Evolutionary conservation across 768 basidiomycete genomes (phyloP), one percentile per base, ranked within the genome.

Genomic region (Filobasidium wieringae): DNA sequence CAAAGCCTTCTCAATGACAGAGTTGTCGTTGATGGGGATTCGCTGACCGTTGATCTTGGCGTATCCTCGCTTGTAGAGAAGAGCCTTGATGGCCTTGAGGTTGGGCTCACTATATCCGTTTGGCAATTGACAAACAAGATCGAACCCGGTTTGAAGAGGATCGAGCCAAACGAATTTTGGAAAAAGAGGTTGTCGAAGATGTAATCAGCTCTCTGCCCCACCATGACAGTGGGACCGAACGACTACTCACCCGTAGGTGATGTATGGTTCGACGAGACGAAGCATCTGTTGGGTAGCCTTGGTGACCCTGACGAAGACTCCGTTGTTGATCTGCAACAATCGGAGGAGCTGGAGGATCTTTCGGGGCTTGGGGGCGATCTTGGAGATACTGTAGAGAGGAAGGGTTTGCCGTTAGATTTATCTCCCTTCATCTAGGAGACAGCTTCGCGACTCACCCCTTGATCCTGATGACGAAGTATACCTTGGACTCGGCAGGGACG

Each of bases 51-150:
- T 76, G 76, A 97, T 84, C 80, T 97, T 97, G 75, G 93, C 95
- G 73, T 96, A 96, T 57, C 95, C 95, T 64, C 95, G 89, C 82
- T 99, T 99, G 86, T 97, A 97, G 78, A 97, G 84, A 64, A 99
- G 79, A 76, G 95, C 91, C 64, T 93, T 90, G 73, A 96, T 84
- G 39, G 90, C 84, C 76, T 96, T 96, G 68, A 96, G 79, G 79
- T 96, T 96, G 58, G 90, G 87, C 77, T 93, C 90, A 77, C 89
- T 90, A 36, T 55, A n/a, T n/a, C n/a, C n/a, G n/a, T n/a, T n/a
- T n/a, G 41, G 61, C 33, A 39, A 55, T 27, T 12, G 29, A n/a
- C 40, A 15, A 24, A 40, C 19, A 63, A 36, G 26, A 15, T 26
- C 32, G 29, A 47, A 36, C 37, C 45, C 26, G 17, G 30, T 27